Percentiles rank a stretch among this genome's conserved stretches.
phyloP scores from a whole-genome alignment of 2,329 filamentous ascomycete species.

The Colletotrichum sp. region DNA sequence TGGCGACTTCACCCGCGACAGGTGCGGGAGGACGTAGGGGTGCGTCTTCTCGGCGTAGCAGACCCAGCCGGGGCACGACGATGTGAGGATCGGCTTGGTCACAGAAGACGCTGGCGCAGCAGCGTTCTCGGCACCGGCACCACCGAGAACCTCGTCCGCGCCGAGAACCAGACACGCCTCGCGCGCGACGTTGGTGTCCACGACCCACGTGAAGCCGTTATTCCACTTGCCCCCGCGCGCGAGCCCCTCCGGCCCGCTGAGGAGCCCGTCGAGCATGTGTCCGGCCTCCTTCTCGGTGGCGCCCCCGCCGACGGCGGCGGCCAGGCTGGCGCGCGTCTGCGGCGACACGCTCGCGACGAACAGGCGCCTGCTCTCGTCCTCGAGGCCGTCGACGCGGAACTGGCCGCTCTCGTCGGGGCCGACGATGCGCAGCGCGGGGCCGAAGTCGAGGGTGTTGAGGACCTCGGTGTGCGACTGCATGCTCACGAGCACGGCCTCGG shows the following conservation, averaged over 20 bases:
- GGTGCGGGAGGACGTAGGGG: slow-evolving; percentile 87
- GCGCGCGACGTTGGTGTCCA: slow-evolving; percentile 86
- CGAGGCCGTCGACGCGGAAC: slow-evolving; percentile 54
- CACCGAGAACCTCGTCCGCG: slow-evolving; percentile 69
- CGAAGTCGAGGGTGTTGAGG: slow-evolving; percentile 77
- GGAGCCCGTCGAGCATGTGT: slow-evolving; percentile 81
- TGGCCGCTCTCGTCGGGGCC: slow-evolving; percentile 35
- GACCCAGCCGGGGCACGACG: slow-evolving; percentile 96
- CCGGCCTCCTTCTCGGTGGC: slow-evolving; percentile 77
- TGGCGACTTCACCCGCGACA: slow-evolving; percentile 91
- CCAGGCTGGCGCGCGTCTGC: slow-evolving; percentile 87
- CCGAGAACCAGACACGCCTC: slow-evolving; percentile 84
- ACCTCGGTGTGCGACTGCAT: slow-evolving; percentile 95
- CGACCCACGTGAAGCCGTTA: slow-evolving; percentile 85
- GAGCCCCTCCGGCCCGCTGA: slow-evolving; percentile 74
- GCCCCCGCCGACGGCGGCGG: slow-evolving; percentile 77
- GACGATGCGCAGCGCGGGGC: slow-evolving; percentile 51
- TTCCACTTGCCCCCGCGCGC: slow-evolving; percentile 72
- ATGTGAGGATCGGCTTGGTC: slow-evolving; percentile 74
- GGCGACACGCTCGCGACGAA: slow-evolving; percentile 94
- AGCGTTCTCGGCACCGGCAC: neutral
- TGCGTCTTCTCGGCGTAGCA: slow-evolving; percentile 99
- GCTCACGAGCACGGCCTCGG: slow-evolving; percentile 95
- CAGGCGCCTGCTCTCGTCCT: slow-evolving; percentile 70
- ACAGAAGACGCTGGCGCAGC: neutral